A percentile compares a stretch with the other conserved stretches of the same genome.
Evolutionary conservation across 176 grass and related monocot genomes (phyloP).

Genomic region (Metroxylon sagu): DNA sequence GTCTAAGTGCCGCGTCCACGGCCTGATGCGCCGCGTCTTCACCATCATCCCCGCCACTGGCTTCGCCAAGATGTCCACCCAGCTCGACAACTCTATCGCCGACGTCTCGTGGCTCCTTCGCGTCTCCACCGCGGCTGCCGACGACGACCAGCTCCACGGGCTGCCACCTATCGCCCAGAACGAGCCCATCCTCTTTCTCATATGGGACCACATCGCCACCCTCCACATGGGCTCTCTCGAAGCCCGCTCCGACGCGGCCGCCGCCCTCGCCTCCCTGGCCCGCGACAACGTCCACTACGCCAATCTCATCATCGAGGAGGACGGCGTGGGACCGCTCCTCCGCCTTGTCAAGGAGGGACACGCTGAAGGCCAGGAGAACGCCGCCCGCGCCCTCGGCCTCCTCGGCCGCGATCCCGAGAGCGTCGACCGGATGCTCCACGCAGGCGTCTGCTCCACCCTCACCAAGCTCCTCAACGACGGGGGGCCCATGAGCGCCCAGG

Average conservation of each 20-base stretch:
- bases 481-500: constrained; percentile 9
- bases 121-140: background rate
- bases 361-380: constrained; percentile 6
- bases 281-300: constrained; percentile 11
- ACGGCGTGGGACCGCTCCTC: background rate
- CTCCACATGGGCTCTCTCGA: background rate
- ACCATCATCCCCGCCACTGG: background rate
- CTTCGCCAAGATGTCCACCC: background rate
- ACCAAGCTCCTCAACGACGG: background rate
- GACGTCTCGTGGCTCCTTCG: constrained; percentile 1
- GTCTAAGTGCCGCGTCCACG: background rate
- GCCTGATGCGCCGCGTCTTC: background rate
- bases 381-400: constrained; percentile 5
- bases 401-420: constrained; percentile 8
- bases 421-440: background rate
- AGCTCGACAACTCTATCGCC: background rate
- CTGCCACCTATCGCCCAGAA: constrained; percentile 5
- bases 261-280: background rate
- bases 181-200: background rate
- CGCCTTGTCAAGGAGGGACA: constrained; percentile 9
- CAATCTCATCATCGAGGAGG: constrained; percentile 6
- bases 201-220: constrained; percentile 6
- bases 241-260: constrained; percentile 1
- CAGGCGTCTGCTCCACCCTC: constrained; percentile 1
- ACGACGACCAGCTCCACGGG: background rate